Percentiles rank a stretch among this genome's conserved stretches.
Conservation (phyloP, 495 filamentous ascomycete species). For the Aspergillus cristatus region DNA sequence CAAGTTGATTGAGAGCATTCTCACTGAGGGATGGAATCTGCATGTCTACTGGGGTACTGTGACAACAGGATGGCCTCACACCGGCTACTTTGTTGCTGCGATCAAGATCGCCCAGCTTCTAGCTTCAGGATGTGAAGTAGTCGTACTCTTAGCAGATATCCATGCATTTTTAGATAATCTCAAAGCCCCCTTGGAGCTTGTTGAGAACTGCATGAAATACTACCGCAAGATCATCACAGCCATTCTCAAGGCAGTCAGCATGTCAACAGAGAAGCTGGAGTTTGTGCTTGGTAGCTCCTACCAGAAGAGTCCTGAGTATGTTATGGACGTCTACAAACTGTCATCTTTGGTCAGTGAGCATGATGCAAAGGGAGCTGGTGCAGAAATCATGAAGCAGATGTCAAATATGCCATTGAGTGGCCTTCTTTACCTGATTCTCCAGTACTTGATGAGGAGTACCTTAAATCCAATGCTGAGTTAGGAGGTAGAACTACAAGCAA, state of each 20-base stretch:
- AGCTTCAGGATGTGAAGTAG: slow-evolving; percentile 70
- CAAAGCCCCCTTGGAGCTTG: slow-evolving; percentile 61
- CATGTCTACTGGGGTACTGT: slow-evolving; percentile 85
- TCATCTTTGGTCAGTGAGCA: slow-evolving; percentile 24
- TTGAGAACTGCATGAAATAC: slow-evolving; percentile 65
- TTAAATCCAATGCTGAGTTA: slow-evolving; percentile 74
- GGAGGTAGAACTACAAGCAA: slow-evolving; percentile 21
- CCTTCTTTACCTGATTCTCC: slow-evolving; percentile 69
- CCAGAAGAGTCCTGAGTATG: slow-evolving; percentile 44
- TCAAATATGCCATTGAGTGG: slow-evolving; percentile 65
- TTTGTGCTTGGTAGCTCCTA: slow-evolving; percentile 83
- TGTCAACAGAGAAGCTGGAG: slow-evolving; percentile 64
- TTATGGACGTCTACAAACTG: slow-evolving; percentile 34
- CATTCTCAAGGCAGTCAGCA: slow-evolving; percentile 56
- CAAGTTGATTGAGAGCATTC: slow-evolving; percentile 72
- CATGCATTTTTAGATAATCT: slow-evolving; percentile 43
- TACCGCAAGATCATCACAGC: slow-evolving; percentile 59
- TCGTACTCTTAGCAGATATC: slow-evolving; percentile 70
- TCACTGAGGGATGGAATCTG: slow-evolving; percentile 59
- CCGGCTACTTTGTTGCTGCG: background rate
- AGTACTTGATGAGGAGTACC: slow-evolving; percentile 88
- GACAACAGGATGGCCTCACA: slow-evolving; percentile 71
- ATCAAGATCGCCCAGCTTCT: slow-evolving; percentile 61
- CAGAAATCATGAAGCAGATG: slow-evolving; percentile 88
- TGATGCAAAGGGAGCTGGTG: slow-evolving; percentile 78